Conservation (phyloP, 768 basidiomycete species). For the Suillus americanus region DNA sequence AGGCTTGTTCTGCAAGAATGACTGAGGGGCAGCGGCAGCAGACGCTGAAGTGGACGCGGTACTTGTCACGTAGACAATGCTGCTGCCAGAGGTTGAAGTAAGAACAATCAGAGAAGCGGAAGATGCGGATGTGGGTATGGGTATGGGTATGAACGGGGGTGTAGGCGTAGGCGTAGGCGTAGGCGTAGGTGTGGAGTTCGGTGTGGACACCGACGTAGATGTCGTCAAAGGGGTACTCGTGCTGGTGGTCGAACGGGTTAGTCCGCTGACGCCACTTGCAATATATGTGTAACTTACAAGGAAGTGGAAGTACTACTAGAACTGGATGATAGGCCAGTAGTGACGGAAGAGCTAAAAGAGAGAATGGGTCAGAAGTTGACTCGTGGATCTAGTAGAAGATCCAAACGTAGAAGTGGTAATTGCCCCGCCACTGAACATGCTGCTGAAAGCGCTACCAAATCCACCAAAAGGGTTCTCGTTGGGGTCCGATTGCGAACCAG, state of each 20-base stretch:
- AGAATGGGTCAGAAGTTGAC: constrained; percentile 16
- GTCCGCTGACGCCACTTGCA: too few species aligned
- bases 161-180: constrained; percentile 12
- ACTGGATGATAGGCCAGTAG: not conserved
- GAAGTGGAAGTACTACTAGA: constrained; percentile 12
- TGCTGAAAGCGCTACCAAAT: constrained; percentile 15
- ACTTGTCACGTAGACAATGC: constrained; percentile 31
- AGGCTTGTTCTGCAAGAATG: constrained; percentile 67
- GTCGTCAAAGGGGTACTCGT: constrained; percentile 11
- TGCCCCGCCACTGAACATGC: constrained; percentile 14
- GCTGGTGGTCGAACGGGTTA: constrained; percentile 13
- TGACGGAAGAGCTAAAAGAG: constrained; percentile 26
- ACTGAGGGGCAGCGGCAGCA: constrained; percentile 19
- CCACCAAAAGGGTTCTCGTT: constrained; percentile 7
- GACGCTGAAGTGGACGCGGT: constrained; percentile 26
- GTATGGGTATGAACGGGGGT: constrained; percentile 5
- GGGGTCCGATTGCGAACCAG: not conserved
- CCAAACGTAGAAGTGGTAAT: constrained; percentile 16
- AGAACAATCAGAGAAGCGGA: constrained; percentile 22
- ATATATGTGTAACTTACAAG: constrained; percentile 20
- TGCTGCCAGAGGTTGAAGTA: constrained; percentile 24
- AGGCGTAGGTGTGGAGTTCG: constrained; percentile 11
- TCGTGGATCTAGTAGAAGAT: constrained; percentile 18
- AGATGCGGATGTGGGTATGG: constrained; percentile 14
- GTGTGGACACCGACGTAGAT: constrained; percentile 13